Evolutionary conservation across 2,329 filamentous ascomycete species (phyloP).

Genomic region (Fusarium staphyleae): DNA sequence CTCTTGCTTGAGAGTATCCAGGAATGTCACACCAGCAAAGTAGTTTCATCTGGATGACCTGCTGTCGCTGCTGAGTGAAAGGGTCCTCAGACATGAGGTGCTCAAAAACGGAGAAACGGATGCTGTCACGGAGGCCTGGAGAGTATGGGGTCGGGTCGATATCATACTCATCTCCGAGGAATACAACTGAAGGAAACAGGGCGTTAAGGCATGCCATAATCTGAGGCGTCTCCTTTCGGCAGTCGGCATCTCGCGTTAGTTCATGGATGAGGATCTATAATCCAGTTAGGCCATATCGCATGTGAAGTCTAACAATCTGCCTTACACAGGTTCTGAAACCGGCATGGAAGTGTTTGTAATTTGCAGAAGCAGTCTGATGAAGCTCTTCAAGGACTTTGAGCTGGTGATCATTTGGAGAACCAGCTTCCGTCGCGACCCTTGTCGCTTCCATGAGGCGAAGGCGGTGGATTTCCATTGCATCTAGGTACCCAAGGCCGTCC

Average conservation of each 20-base stretch:
- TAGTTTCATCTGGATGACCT: slow-evolving; percentile 44
- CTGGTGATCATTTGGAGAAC: slow-evolving; percentile 15
- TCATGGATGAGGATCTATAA: slow-evolving; percentile 42
- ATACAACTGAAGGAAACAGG: slow-evolving; percentile 43
- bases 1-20: slow-evolving; percentile 41
- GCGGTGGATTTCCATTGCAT: slow-evolving; percentile 46
- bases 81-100: slow-evolving; percentile 43
- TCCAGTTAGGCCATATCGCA: neutral
- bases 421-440: slow-evolving; percentile 19
- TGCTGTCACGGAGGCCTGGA: slow-evolving; percentile 44
- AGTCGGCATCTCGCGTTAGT: slow-evolving; percentile 17
- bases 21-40: slow-evolving; percentile 45
- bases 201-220: slow-evolving; percentile 49
- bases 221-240: slow-evolving; percentile 21
- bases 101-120: slow-evolving; percentile 47
- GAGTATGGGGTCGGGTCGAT: slow-evolving; percentile 43
- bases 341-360: slow-evolving; percentile 44
- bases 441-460: slow-evolving; percentile 40
- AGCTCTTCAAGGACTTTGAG: slow-evolving; percentile 42
- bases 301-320: neutral
- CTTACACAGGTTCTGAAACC: slow-evolving; percentile 47
- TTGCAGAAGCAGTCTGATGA: slow-evolving; percentile 38
- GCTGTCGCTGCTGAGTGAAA: slow-evolving; percentile 27
- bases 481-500: slow-evolving; percentile 44
- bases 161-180: slow-evolving; percentile 34